Percentiles rank a stretch among this genome's conserved stretches.
phyloP scores from a whole-genome alignment of 2,329 filamentous ascomycete species.

The Acarospora socialis region DNA sequence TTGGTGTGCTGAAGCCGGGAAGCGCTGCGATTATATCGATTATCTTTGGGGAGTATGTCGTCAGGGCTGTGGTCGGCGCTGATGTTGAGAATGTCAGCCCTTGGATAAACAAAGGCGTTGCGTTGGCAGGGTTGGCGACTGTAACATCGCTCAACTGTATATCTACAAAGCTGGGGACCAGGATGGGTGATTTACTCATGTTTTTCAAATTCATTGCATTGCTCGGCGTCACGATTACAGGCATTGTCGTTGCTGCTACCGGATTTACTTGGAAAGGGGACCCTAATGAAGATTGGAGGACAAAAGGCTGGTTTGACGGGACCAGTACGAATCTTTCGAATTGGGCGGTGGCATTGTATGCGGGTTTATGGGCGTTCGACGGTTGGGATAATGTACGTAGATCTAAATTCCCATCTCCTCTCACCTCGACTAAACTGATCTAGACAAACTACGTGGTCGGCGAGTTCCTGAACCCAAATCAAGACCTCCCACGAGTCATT shows the following conservation, averaged over 20 bases:
- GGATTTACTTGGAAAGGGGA: conserved; percentile 64
- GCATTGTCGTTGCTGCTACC: conserved; percentile 77
- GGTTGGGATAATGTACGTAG: conserved; percentile 88
- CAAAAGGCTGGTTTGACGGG: conserved; percentile 72
- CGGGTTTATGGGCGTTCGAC: conserved; percentile 93
- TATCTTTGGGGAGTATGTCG: conserved; percentile 96
- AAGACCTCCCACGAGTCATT: conserved; percentile 85
- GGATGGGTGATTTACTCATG: conserved; percentile 87
- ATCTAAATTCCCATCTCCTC: conserved; percentile 4
- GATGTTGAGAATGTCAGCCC: conserved; percentile 65
- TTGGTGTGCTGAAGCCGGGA: conserved; percentile 86
- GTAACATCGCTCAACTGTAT: conserved; percentile 83
- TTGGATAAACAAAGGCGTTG: conserved; percentile 85
- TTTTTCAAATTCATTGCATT: conserved; percentile 91
- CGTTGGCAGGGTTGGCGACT: conserved; percentile 55
- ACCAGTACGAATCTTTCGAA: conserved; percentile 66
- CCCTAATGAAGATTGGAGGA: conserved; percentile 76
- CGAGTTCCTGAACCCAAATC: conserved; percentile 81
- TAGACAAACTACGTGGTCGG: conserved; percentile 96
- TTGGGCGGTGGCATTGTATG: conserved; percentile 91
- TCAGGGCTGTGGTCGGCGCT: conserved; percentile 72
- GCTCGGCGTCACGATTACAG: conserved; percentile 70
- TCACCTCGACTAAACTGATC: conserved; percentile 6
- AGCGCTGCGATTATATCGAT: conserved; percentile 90
- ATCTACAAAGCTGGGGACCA: conserved; percentile 75